Base-by-base conservation (phyloP, 2,329 filamentous ascomycete species). In the Trichoderma oligosporum region DNA sequence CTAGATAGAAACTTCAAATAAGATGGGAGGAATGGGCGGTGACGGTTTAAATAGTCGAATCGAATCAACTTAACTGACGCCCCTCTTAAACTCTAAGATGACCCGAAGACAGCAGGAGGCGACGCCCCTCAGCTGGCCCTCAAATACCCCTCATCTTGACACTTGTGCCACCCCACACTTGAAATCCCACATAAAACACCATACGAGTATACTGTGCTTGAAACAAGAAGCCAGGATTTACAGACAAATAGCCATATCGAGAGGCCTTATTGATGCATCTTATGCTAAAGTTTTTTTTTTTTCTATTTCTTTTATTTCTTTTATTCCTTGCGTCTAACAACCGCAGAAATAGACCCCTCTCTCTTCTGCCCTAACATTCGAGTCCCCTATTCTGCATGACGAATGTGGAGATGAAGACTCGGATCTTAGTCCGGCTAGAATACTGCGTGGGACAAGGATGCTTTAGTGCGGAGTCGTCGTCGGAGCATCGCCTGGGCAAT, bases 1-100 rank as follows among this genome's bases (percentile, higher is more conserved):
- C 6, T 31, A n/a, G n/a, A n/a, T n/a, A n/a, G 27, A 33, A 25
- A n/a, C 22, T 29, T 24, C 18, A 2, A 36, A 35, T n/a, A 7
- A 11, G 38, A 31, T 24, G 31, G 42, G 53, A 22, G 27, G 27
- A 53, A 42, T 42, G 49, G 49, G 49, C 49, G 49, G 49, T 44
- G 38, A 44, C n/a, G 49, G 18, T 53, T 53, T 53, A 53, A 44
- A 53, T 53, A 53, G 39, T 20, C 38, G n/a, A n/a, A n/a, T n/a
- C n/a, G n/a, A n/a, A n/a, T n/a, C n/a, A n/a, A n/a, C n/a, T n/a
- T n/a, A n/a, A n/a, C n/a, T 41, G 38, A 20, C 38, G 38, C 38
- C 38, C 16, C 38, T n/a, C n/a, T n/a, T n/a, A n/a, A n/a, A n/a
- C n/a, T n/a, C n/a, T n/a, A n/a, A n/a, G n/a, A n/a, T n/a, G n/a